Base-by-base conservation (phyloP, 2,329 filamentous ascomycete species). In the Nemania sp. region DNA sequence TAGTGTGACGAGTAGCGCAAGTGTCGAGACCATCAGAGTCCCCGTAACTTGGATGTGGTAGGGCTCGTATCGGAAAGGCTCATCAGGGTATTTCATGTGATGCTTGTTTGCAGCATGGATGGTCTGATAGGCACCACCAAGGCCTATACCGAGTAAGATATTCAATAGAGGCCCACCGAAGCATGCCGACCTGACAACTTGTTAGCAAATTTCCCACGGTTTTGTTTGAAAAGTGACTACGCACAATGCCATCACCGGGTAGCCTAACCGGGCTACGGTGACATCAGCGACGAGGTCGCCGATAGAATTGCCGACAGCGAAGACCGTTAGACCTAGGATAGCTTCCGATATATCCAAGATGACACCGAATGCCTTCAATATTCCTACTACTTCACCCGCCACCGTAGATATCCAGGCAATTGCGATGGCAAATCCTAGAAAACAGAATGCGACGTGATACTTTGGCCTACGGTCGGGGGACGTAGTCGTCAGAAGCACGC, bases 151-250 rank as follows among this genome's bases (percentile, higher is more conserved):
- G 3, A 99, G 87, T 0, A 99, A 83, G 70, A 99, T 99, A 75
- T 99, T 99, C 47, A 99, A 87, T 93, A 99, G 95, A 0, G 96
- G 96, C 0, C 96, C 97, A n/a, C 96, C 96, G 78, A 99, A 98
- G 78, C 96, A 99, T 4, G 96, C 96, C 38, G 93, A 94, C 47
- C 87, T 89, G 56, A 15, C 51, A 18, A 0, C 13, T 26, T 45
- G 62, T 69, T 68, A 53, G 41, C 43, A 35, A 27, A 70, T 79
- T 73, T 41, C 26, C 27, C 41, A 47, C 18, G 13, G 4, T 29
- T 52, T n/a, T 13, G 29, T 20, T 35, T 13, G 43, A 32, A 32
- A 35, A 58, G 62, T 22, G 32, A 32, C 24, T 51, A 86, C 86
- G 81, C 80, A 88, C 85, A 91, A 76, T 45, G 96, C 96, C 96